Percentiles rank a stretch among this genome's conserved stretches.
Conservation (phyloP, 2,329 filamentous ascomycete species). For the Sordariomycetes sp. region DNA sequence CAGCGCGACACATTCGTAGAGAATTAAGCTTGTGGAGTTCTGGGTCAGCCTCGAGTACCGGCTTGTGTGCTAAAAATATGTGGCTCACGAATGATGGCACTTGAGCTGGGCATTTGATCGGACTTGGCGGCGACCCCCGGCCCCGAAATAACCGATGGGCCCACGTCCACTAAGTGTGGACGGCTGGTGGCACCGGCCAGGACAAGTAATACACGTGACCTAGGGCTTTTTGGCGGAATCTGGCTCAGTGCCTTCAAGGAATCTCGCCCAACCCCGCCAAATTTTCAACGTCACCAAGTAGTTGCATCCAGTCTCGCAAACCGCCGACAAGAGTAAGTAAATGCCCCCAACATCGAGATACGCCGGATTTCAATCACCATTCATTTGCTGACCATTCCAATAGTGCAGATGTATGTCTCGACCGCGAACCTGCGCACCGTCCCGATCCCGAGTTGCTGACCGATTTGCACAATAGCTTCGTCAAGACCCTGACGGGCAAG, state of each 20-base stretch:
- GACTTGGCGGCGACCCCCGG: too few species aligned
- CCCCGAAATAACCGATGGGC: too few species aligned
- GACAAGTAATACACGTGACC: not conserved
- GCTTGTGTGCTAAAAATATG: too few species aligned
- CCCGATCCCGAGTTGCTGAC: constrained; percentile 12
- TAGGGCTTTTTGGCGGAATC: constrained; percentile 6
- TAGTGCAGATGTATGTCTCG: constrained; percentile 79
- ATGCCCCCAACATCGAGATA: not conserved
- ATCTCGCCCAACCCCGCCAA: constrained; percentile 8
- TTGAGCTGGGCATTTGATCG: too few species aligned
- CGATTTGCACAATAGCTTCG: constrained; percentile 55
- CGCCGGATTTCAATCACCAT: not conserved
- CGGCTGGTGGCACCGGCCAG: not conserved
- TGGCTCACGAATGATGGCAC: too few species aligned
- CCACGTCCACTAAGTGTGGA: not conserved
- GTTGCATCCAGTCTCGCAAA: constrained; percentile 25
- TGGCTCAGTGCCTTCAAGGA: constrained; percentile 5
- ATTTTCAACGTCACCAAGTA: constrained; percentile 11
- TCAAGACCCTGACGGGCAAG: constrained; percentile 99
- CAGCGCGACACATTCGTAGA: too few species aligned
- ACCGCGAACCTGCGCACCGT: constrained; percentile 8
- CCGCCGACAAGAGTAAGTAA: constrained; percentile 46
- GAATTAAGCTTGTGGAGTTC: not conserved
- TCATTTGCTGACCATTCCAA: constrained; percentile 28
- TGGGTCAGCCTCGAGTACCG: too few species aligned